Base-by-base conservation (phyloP, 306 rosid genomes). In the Inga laurina region DNA sequence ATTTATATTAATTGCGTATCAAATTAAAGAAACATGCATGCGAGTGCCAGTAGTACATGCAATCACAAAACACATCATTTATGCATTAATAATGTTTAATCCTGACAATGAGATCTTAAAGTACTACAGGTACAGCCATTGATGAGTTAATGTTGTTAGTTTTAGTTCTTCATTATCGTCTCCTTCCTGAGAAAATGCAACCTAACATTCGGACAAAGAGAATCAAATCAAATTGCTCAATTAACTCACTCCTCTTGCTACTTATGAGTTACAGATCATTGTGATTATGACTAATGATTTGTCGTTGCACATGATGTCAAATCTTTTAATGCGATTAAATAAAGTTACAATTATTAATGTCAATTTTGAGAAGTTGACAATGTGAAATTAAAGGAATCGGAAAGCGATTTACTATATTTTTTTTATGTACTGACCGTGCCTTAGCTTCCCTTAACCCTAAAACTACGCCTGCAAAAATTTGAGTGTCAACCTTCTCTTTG, bases 171-270 rank as follows among this genome's bases (percentile, higher is more conserved):
- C 61, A 89, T 87, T 66, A 72, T 84, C 70, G 70, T 76, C 87
- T 80, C 86, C 83, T 84, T 57, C 44, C 67, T 83, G 84, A 70
- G 48, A 86, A 79, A 5, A 22, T 88, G 93, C 82, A 78, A 82
- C 92, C 93, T 86, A 41, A 83, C 84, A 88, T 83, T 91, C 87
- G 77, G 90, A 91, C 94, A 93, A 45, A 74, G 87, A 81, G 95
- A 93, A 91, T 93, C 90, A 90, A 88, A 84, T 87, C 89, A 79
- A n/a, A 84, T 43, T 79, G 51, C 84, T 52, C 48, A 87, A 81
- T 78, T n/a, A 22, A 59, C 66, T n/a, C 30, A 19, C 24, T 1
- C 1, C 83, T 82, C 51, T 27, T 85, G 74, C 41, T 21, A 70
- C 62, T 86, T 85, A 27, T 82, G 79, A 82, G 66, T 69, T 66